Conservation (phyloP, 176 grass and related monocot species). For the Carex scoparia region DNA sequence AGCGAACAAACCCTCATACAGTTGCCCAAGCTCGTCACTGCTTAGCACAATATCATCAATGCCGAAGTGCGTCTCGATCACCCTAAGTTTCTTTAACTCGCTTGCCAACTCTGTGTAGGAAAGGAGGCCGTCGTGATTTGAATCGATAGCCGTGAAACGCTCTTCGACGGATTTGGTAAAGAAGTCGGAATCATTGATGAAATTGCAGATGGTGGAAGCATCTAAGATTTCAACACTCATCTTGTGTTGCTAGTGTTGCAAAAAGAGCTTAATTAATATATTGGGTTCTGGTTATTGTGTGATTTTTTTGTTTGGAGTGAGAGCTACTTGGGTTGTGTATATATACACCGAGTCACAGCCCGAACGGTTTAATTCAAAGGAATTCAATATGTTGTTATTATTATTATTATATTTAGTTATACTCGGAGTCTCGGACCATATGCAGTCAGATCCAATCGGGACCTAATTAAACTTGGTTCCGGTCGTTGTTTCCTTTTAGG, state of each 20-base stretch:
- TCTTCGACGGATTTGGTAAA: constrained; percentile 21
- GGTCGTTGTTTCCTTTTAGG: neutral
- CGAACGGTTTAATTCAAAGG: neutral
- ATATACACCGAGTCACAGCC: neutral
- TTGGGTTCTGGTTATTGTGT: neutral
- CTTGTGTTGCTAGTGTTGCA: neutral
- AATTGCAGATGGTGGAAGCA: constrained; percentile 22
- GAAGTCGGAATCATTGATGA: constrained; percentile 15
- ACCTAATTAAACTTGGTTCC: neutral
- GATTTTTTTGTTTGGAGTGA: neutral
- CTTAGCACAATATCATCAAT: neutral
- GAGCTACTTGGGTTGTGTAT: neutral
- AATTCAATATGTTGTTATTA: neutral
- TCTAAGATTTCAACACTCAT: constrained; percentile 31
- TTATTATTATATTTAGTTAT: neutral
- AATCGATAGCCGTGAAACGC: constrained; percentile 15
- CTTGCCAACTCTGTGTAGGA: constrained; percentile 10
- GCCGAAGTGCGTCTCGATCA: constrained; percentile 26
- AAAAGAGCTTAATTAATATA: neutral
- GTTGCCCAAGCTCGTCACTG: neutral
- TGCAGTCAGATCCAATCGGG: neutral
- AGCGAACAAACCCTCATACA: constrained; percentile 14
- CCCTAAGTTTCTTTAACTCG: constrained; percentile 26
- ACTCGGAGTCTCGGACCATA: neutral
- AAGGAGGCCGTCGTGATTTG: constrained; percentile 16